Conservation (phyloP, 1,284 basidiomycete genomes). For the Trichosporon sp. region DNA sequence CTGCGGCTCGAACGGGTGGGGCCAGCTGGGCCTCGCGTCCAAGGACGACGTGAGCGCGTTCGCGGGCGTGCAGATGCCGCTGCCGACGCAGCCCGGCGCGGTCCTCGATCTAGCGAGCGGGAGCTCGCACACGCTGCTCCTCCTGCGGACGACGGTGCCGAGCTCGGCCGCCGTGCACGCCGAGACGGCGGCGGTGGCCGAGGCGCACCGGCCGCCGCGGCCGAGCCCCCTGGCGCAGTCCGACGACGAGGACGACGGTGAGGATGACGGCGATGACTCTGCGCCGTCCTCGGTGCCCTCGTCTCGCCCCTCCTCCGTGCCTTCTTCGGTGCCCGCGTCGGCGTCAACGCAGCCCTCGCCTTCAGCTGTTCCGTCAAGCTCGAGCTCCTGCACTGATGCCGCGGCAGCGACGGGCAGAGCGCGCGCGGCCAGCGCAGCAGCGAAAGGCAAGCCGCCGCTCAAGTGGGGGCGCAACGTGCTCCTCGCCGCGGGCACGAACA, state of each 20-base stretch:
- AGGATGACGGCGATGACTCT: neutral
- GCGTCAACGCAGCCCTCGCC: neutral
- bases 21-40: conserved; percentile 63
- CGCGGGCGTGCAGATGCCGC: conserved; percentile 26
- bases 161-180: neutral
- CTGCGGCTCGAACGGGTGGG: conserved; percentile 71
- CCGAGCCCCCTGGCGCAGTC: neutral
- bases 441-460: neutral
- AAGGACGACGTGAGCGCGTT: conserved; percentile 61
- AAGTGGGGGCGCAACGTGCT: conserved; percentile 15
- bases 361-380: no score
- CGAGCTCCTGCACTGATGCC: no score
- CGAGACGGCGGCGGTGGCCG: neutral
- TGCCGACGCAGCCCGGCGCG: neutral
- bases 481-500: conserved; percentile 43
- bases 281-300: neutral
- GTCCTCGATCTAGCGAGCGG: conserved; percentile 37
- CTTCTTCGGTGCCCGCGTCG: no score
- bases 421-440: neutral
- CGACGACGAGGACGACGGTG: neutral
- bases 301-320: neutral
- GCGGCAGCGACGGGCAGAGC: neutral
- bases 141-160: conserved; percentile 14
- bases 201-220: neutral
- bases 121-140: conserved; percentile 37